Conservation (phyloP, 164 flowering plant species). For the Stephania yunnanensis region DNA sequence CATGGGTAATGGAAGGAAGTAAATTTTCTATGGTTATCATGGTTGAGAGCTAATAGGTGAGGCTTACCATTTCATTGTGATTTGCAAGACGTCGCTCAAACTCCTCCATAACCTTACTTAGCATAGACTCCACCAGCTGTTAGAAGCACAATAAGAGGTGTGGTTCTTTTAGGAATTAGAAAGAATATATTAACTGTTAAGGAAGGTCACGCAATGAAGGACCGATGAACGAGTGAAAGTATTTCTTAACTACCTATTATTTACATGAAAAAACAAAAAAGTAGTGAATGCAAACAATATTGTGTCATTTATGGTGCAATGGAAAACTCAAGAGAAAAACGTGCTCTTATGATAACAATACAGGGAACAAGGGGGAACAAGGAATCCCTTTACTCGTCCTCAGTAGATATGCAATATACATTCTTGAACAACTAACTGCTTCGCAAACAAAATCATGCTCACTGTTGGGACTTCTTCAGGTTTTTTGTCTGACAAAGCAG, state of each 20-base stretch:
- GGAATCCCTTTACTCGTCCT: too few species aligned
- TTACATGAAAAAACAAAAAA: background rate
- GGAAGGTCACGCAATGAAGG: background rate
- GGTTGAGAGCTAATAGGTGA: background rate
- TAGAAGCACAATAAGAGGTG: conserved; percentile 7
- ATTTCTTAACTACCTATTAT: background rate
- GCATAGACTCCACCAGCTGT: conserved; percentile 81
- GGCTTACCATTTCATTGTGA: conserved; percentile 44
- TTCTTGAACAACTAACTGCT: background rate
- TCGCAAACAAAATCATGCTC: conserved; percentile 20
- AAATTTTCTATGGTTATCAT: background rate
- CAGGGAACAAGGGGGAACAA: too few species aligned
- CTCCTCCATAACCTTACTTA: conserved; percentile 77
- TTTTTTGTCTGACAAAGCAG: conserved; percentile 67
- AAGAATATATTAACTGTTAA: background rate
- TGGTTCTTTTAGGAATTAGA: background rate
- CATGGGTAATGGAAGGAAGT: background rate
- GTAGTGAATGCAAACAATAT: background rate
- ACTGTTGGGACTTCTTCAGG: conserved; percentile 92
- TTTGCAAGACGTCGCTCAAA: conserved; percentile 55
- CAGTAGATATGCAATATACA: too few species aligned
- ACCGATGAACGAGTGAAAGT: background rate
- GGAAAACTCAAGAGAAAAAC: background rate
- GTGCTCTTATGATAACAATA: too few species aligned
- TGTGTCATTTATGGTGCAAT: background rate